These are phyloP conservation scores for Dactylellina cionopaga DNA, from an alignment of 2,329 filamentous ascomycete genomes.

Conservation along the genomic window DNA sequence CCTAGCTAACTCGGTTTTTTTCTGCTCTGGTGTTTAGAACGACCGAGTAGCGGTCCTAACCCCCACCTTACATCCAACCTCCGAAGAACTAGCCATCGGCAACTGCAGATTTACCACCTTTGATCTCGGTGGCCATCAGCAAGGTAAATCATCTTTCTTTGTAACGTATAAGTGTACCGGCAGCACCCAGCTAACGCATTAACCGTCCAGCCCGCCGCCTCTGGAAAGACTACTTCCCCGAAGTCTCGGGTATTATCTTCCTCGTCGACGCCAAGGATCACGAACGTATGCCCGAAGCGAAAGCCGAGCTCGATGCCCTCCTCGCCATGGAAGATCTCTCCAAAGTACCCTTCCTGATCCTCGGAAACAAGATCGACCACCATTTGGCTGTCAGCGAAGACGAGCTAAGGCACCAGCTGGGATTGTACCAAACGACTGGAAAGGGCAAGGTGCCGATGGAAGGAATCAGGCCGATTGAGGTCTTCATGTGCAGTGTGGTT, in stretches of 20 bases:
- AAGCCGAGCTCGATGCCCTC: constrained; percentile 94
- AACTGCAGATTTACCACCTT: constrained; percentile 96
- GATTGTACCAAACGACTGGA: constrained; percentile 93
- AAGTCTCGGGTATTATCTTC: constrained; percentile 96
- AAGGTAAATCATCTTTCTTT: constrained; percentile 69
- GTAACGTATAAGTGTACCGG: constrained; percentile 1
- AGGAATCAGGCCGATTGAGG: constrained; percentile 92
- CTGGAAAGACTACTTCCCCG: constrained; percentile 97
- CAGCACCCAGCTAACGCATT: constrained; percentile 31
- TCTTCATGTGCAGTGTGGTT: constrained; percentile 99
- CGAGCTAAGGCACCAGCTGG: constrained; percentile 88
- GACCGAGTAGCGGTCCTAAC: constrained; percentile 91
- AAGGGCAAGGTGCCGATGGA: constrained; percentile 94
- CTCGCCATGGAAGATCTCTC: constrained; percentile 95
- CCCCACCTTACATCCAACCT: constrained; percentile 90
- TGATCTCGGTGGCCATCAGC: constrained; percentile 91
- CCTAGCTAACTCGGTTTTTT: constrained; percentile 29
- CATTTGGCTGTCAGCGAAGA: constrained; percentile 95
- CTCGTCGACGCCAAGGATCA: constrained; percentile 97
- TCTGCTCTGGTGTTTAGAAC: constrained; percentile 69
- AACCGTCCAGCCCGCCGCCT: constrained; percentile 77
- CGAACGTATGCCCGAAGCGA: constrained; percentile 91
- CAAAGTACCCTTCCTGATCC: constrained; percentile 94
- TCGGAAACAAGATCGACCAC: constrained; percentile 99
- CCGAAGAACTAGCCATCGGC: constrained; percentile 90